Base-by-base conservation (phyloP, 768 basidiomycete species). In the Cystobasidium ongulense region DNA sequence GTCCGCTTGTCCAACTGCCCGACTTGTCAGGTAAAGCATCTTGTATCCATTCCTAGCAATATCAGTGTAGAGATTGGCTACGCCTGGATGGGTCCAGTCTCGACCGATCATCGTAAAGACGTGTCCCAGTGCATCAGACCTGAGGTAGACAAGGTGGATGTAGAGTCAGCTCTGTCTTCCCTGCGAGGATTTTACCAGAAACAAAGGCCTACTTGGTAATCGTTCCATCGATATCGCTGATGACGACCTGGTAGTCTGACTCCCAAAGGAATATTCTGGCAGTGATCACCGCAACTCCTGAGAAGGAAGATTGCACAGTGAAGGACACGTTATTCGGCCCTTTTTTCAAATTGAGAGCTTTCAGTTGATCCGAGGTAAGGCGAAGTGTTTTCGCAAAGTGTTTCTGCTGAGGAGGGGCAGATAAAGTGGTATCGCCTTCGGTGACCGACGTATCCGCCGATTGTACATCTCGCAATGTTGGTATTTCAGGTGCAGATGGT, bases 201-300 rank as follows among this genome's bases (percentile, higher is more conserved):
- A 63, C 53, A 23, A 50, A 27, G 1, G 79, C 86, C 27, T 76
- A 95, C 92, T 97, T 98, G 10, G 96, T 99, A 79, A 99, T 99
- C 0, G 95, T 99, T 5, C 96, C 96, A 79, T 99, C 96, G 75
- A 99, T 98, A 79, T 99, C 96, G 50, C 93, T 96, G 46, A 99
- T 87, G 29, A 99, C 90, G 25, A 99, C 87, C 1, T 86, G 85
- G 78, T 96, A 93, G 1, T 88, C 88, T n/a, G 88, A 86, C 72
- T 97, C 91, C 94, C 93, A 98, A 27, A 98, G 85, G 77, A 99
- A 99, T 75, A 99, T 90, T 3, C 92, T 86, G 23, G 96, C 91
- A 1, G 92, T 88, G 74, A 93, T 95, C 1, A 90, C 86, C 0
- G 85, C 85, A 3, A 91, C 90, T 15, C 62, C 63, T 1, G 83